phyloP scores from a whole-genome alignment of 257 asterid genomes.

The Buddleja alternifolia region DNA sequence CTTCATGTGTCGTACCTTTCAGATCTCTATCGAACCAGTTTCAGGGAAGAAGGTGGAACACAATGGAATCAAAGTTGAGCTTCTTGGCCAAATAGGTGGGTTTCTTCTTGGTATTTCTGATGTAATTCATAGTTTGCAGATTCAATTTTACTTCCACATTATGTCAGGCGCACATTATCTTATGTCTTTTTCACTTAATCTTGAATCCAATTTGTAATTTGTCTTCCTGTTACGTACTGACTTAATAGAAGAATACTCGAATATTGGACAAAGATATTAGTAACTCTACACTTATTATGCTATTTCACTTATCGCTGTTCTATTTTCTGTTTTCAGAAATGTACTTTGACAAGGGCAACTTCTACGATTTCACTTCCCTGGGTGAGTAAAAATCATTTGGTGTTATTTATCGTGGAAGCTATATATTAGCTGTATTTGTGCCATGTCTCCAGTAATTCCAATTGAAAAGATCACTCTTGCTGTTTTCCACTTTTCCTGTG shows the following conservation, averaged over 20 bases:
- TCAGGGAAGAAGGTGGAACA: slow-evolving; percentile 98
- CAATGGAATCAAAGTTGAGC: slow-evolving; percentile 97
- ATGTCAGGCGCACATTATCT: slow-evolving; percentile 11
- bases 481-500: neutral
- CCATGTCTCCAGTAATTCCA: neutral
- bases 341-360: slow-evolving; percentile 87
- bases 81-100: slow-evolving; percentile 99
- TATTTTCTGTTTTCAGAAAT: slow-evolving; percentile 47
- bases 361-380: slow-evolving; percentile 89
- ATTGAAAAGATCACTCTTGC: neutral
- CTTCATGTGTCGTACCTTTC: slow-evolving; percentile 30
- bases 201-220: slow-evolving; percentile 1
- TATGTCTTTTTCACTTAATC: slow-evolving; percentile 13
- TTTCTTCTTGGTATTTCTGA: slow-evolving; percentile 30
- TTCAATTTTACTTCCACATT: neutral
- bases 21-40: slow-evolving; percentile 88
- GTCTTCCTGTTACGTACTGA: slow-evolving; percentile 1
- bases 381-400: slow-evolving; percentile 49
- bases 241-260: neutral
- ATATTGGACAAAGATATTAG: neutral
- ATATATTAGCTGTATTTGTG: neutral
- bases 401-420: slow-evolving; percentile 23
- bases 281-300: neutral
- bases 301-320: too few species aligned
- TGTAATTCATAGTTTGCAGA: slow-evolving; percentile 10